Evolutionary conservation across 1,139 yeast genomes (phyloP).

Genomic region (Saccharomyces hybrid): DNA sequence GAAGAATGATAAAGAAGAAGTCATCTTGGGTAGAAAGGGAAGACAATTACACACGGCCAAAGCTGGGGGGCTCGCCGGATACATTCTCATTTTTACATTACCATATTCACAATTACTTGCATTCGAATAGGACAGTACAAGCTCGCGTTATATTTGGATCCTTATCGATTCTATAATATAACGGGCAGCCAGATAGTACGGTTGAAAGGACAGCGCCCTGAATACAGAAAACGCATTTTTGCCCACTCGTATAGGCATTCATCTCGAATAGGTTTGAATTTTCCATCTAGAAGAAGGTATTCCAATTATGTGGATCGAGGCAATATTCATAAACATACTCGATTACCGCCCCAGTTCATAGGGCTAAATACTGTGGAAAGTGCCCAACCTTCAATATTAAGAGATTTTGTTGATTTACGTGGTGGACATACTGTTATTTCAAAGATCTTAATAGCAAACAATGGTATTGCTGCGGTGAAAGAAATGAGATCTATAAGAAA

Average conservation of each 20-base stretch:
- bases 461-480: constrained; percentile 98
- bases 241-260: not conserved
- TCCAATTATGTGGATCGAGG: not conserved
- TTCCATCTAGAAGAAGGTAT: not conserved
- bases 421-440: constrained; percentile 95
- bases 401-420: constrained; percentile 75
- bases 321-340: constrained; percentile 23
- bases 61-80: not conserved
- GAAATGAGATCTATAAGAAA: constrained; percentile 95
- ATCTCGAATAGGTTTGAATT: not conserved
- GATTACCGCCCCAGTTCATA: constrained; percentile 61
- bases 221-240: not conserved
- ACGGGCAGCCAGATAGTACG: not conserved
- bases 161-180: not conserved
- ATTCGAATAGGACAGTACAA: not conserved
- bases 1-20: not conserved
- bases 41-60: not conserved
- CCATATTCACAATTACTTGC: not conserved
- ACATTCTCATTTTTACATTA: not conserved
- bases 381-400: constrained; percentile 66
- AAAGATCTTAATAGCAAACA: constrained; percentile 85
- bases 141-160: not conserved
- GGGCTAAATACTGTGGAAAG: constrained; percentile 41
- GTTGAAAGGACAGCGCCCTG: not conserved
- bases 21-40: not conserved